A percentile compares a stretch with the other conserved stretches of the same genome.
These are phyloP conservation scores for Aspergillus clavatus DNA, from an alignment of 2,329 filamentous ascomycete species.

Conservation along the genomic window DNA sequence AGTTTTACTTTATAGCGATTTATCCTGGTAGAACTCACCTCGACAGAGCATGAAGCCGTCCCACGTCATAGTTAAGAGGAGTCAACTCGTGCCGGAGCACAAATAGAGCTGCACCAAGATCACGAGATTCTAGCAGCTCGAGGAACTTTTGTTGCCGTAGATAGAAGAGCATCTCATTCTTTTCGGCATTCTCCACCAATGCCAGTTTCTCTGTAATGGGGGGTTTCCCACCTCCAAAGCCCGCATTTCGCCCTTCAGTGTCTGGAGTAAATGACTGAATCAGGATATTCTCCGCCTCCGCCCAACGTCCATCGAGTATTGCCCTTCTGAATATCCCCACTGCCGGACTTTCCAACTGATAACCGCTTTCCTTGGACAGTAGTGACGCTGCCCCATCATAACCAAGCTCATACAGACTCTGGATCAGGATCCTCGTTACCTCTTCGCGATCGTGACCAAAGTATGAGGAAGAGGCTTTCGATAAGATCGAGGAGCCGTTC, in stretches of 20 bases:
- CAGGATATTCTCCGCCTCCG: slow-evolving; percentile 75
- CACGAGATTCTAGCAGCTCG: slow-evolving; percentile 73
- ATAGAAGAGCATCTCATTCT: slow-evolving; percentile 77
- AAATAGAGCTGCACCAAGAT: slow-evolving; percentile 67
- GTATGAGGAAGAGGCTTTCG: slow-evolving; percentile 49
- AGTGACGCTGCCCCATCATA: slow-evolving; percentile 71
- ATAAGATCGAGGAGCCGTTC: slow-evolving; percentile 37
- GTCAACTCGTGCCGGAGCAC: slow-evolving; percentile 87
- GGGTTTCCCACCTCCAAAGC: slow-evolving; percentile 22
- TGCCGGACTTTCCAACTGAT: slow-evolving; percentile 75
- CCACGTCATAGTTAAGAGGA: slow-evolving; percentile 73
- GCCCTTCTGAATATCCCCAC: slow-evolving; percentile 82
- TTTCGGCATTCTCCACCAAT: slow-evolving; percentile 69
- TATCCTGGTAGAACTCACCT: slow-evolving; percentile 44
- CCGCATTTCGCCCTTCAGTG: slow-evolving; percentile 42
- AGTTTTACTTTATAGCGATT: not conserved
- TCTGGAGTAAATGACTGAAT: slow-evolving; percentile 48
- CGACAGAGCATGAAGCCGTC: slow-evolving; percentile 75
- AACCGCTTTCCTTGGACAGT: slow-evolving; percentile 77
- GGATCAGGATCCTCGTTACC: slow-evolving; percentile 86
- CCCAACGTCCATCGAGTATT: slow-evolving; percentile 75
- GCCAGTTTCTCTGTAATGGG: slow-evolving; percentile 56
- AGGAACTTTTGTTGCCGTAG: slow-evolving; percentile 92
- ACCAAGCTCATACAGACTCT: slow-evolving; percentile 82
- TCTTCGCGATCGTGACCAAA: slow-evolving; percentile 88